Evolutionary conservation across 2,329 filamentous ascomycete species (phyloP), one percentile per base, ranked within the genome.

Genomic region (Dichotomopilus funicola): DNA sequence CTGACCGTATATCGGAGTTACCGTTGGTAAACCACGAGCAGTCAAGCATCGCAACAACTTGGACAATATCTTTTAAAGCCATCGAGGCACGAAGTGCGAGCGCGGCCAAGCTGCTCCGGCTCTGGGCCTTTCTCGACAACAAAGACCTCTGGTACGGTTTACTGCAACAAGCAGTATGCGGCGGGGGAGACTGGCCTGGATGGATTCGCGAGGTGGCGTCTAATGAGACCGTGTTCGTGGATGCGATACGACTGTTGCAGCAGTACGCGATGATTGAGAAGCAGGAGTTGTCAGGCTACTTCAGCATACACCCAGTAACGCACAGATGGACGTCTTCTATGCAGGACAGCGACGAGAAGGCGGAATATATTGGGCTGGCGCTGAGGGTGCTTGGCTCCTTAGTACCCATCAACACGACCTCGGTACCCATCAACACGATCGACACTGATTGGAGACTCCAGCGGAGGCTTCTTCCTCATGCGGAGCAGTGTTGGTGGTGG

Each of bases 41-140:
- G 19, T 4, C 36, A 35, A 53, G 51, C 35, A 31, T 53, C 11
- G 51, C 35, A 27, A 56, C 54, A n/a, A 52, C 54, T 36, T 56
- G 54, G 54, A 56, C 38, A 8, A 13, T 56, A 37, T 56, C 54
- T 9, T 52, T 56, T 34, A 49, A 49, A 33, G 49, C 54, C 1
- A 42, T 42, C n/a, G 10, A 13, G n/a, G 40, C 9, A 6, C 6
- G 7, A 13, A 49, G 36, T 49, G 47, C 3, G 34, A 48, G 12
- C 34, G 45, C 45, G 33, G 45, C 45, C 33, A 48, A 48, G 7
- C 51, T 66, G 45, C 55, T 66, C 13, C 59, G 56, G 6, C 59
- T 63, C 19, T 66, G 60, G 62, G 63, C 59, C 45, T 64, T 61
- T 57, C 34, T 66, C 9, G 57, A 61, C 35, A 58, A 59, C 49